Evolutionary conservation across 1,139 yeast species (phyloP).

Genomic region (Taphrina communis): DNA sequence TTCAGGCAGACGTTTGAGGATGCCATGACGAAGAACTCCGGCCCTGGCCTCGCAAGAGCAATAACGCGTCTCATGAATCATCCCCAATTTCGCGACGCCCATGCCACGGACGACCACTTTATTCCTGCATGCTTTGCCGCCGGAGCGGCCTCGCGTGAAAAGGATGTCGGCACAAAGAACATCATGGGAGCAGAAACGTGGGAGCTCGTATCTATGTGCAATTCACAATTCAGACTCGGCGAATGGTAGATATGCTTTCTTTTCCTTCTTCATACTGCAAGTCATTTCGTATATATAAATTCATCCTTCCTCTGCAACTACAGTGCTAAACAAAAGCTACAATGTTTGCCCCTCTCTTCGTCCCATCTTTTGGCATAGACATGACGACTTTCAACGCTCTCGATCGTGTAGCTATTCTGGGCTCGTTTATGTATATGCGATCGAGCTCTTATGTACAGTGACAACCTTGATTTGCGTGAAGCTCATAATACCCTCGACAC

Average conservation of each 20-base stretch:
- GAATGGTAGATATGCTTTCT: not conserved
- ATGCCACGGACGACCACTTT: conserved; percentile 8
- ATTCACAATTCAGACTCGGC: conserved; percentile 8
- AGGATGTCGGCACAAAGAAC: conserved; percentile 5
- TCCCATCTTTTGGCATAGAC: no score
- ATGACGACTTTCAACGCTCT: no score
- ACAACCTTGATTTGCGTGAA: conserved; percentile 20
- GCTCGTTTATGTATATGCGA: not conserved
- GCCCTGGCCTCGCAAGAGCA: not conserved
- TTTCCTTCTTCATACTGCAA: no score
- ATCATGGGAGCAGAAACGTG: conserved; percentile 12
- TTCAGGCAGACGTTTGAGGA: conserved; percentile 13
- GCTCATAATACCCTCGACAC: conserved; percentile 45
- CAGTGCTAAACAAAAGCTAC: no score
- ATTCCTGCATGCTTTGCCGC: conserved; percentile 18
- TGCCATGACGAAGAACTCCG: conserved; percentile 16
- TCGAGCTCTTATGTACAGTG: not conserved
- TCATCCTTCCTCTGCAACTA: no score
- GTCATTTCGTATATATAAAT: no score
- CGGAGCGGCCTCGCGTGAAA: conserved; percentile 3
- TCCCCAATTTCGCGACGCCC: conserved; percentile 11
- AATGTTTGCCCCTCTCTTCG: no score
- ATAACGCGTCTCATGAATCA: conserved; percentile 8
- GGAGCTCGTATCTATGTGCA: conserved; percentile 7
- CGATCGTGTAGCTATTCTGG: no score